Conservation (phyloP, 805 yeast species). For the Clavispora fructus region DNA sequence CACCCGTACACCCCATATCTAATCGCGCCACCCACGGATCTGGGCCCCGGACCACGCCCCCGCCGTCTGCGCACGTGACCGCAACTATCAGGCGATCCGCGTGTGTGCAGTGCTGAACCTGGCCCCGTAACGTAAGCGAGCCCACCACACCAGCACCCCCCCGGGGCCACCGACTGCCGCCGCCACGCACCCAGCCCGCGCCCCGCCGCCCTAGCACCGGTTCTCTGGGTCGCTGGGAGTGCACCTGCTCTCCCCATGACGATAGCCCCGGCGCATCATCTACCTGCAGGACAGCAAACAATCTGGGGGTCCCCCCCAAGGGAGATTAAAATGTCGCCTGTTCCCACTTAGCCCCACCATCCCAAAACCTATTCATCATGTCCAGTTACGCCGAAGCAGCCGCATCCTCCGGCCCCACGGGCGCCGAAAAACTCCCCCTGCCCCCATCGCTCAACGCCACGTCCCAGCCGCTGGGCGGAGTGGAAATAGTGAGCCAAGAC, state of each 20-base stretch:
- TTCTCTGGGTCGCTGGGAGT: neutral
- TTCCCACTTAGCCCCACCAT: neutral
- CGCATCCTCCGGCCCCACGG: constrained; percentile 33
- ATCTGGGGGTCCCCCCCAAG: constrained; percentile 16
- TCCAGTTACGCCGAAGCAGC: constrained; percentile 38
- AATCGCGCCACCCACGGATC: too few species aligned
- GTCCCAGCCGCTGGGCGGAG: constrained; percentile 20
- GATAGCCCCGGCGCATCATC: neutral
- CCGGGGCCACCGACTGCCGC: too few species aligned
- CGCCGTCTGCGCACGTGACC: neutral
- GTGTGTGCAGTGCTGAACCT: neutral
- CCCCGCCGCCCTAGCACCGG: too few species aligned
- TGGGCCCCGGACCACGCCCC: too few species aligned
- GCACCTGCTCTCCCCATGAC: neutral
- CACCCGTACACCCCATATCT: too few species aligned
- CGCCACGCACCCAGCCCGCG: too few species aligned
- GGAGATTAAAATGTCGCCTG: neutral
- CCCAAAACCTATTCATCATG: constrained; percentile 4
- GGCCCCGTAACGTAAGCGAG: neutral
- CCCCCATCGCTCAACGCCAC: constrained; percentile 21
- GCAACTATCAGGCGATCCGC: neutral
- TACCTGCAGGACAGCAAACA: constrained; percentile 14
- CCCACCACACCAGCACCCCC: too few species aligned
- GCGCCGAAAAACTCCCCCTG: constrained; percentile 27
- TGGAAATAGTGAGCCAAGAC: constrained; percentile 18